Base-by-base conservation (phyloP, 331 rosid genomes). In the Dryas integrifolia region DNA sequence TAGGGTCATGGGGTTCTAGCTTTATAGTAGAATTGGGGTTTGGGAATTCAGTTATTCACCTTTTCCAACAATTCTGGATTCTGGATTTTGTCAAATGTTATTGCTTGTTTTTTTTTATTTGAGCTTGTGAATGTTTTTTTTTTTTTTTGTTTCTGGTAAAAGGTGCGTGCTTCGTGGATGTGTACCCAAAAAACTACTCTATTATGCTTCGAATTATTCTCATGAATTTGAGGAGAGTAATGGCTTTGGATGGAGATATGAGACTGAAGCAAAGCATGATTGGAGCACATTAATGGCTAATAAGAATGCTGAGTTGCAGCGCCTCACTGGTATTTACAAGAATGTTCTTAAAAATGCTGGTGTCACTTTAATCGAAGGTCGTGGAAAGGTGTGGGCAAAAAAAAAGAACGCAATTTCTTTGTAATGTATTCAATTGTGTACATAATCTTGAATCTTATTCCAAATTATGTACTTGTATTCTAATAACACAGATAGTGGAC, bases 81-180 rank as follows among this genome's bases (percentile, higher is more conserved):
- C 18, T 14, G 10, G 40, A 30, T 3, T 57, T 10, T 45, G n/a
- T 70, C 52, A 70, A 69, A 40, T 53, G 41, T 70, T 65, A 21
- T 30, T 60, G 47, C 35, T 15, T 51, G 15, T 62, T n/a, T 8
- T 5, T 30, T 2, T 18, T 7, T 48, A 3, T 3, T 61, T 72
- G 58, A 48, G 41, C 16, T 40, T 70, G 47, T 18, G 35, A 11
- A 18, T 65, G 52, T 39, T 30, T 41, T 24, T 59, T 12, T 58
- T 56, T 73, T 0, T 16, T 35, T 5, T 43, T n/a, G 50, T 38
- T 40, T 6, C 63, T 38, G 6, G 8, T 43, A 13, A 7, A 69
- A 95, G 99, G 68, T 95, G 99, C 61, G 99, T 95, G 40, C 84
- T 95, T 74, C 92, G 99, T 9, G 99, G 99, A 76, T 95, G 99